These are phyloP conservation scores for Pyrenochaeta sp. DNA, from an alignment of 2,329 filamentous ascomycete species.

Conservation along the genomic window DNA sequence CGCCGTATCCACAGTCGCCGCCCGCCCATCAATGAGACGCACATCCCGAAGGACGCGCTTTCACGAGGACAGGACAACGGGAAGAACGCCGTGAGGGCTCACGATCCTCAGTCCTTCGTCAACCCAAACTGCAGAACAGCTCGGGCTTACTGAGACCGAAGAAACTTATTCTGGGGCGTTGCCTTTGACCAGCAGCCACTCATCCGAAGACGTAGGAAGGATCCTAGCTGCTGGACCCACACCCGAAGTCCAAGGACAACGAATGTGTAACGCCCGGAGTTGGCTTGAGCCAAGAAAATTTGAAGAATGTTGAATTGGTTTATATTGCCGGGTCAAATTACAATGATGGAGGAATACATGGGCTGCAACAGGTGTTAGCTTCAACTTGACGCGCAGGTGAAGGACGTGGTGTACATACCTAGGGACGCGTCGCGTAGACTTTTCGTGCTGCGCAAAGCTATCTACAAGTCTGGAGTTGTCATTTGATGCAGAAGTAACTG, in stretches of 20 bases:
- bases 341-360: too few species aligned
- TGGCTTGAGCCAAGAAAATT: too few species aligned
- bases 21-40: conserved; percentile 33
- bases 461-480: too few species aligned
- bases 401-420: too few species aligned
- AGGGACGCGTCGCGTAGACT: too few species aligned
- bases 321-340: background rate
- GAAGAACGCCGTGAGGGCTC: conserved; percentile 44
- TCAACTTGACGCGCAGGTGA: too few species aligned
- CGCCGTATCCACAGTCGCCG: conserved; percentile 35
- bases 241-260: conserved; percentile 31
- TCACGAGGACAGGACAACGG: conserved; percentile 31
- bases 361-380: too few species aligned
- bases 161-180: conserved; percentile 39
- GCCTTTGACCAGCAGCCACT: conserved; percentile 47
- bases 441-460: too few species aligned
- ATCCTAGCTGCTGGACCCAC: conserved; percentile 41
- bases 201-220: conserved; percentile 29
- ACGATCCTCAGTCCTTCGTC: conserved; percentile 14
- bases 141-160: conserved; percentile 5
- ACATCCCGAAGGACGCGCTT: conserved; percentile 17
- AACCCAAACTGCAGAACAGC: conserved; percentile 21
- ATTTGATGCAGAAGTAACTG: too few species aligned
- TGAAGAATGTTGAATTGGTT: background rate
- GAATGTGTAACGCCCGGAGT: conserved; percentile 34